Base-by-base conservation (phyloP, 2,329 filamentous ascomycete genomes). In the Chaetomiaceae sp. region DNA sequence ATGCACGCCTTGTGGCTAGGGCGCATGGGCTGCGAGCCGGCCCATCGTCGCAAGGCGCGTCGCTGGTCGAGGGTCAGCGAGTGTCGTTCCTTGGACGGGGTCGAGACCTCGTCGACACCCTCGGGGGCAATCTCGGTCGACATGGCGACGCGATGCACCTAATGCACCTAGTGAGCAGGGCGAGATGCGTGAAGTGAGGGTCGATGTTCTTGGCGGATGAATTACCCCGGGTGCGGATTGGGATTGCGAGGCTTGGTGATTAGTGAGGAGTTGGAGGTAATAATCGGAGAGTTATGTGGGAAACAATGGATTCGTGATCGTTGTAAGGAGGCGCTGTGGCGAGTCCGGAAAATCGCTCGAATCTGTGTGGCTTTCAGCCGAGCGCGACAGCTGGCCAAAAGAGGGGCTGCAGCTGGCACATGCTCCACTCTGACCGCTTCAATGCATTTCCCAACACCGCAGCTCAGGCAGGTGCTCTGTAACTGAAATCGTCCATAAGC, bases 1-100 rank as follows among this genome's bases (percentile, higher is more conserved):
- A 82, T 82, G 69, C 79, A 82, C 30, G 76, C 73, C 65, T 80
- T 80, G 65, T 83, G 79, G 21, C 76, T 79, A 6, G 79, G 79
- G 2, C 79, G 75, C 21, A 76, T 72, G 13, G 74, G 66, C 61
- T 82, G 79, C 35, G 70, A 70, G 58, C 78, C 78, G 20, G 79
- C 79, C 79, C 79, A 83, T 56, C 76, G 72, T 20, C 79, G 77
- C 45, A 83, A 70, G 21, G 78, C 77, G 56, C 79, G 78, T 30
- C 79, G 78, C 64, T 83, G 79, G 61, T 83, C 79, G 52, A 83
- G 77, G 19, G 79, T 82, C 47, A 83, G 67, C 1, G 79, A 82
- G 58, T 82, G 77, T 9, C 79, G 77, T 65, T 82, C 79, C 55
- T 70, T 73, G 43, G 65, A 55, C 4, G 62, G 51, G 17, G 63